Base-by-base conservation (phyloP, 805 yeast genomes). In the Yamadazyma endophytica region DNA sequence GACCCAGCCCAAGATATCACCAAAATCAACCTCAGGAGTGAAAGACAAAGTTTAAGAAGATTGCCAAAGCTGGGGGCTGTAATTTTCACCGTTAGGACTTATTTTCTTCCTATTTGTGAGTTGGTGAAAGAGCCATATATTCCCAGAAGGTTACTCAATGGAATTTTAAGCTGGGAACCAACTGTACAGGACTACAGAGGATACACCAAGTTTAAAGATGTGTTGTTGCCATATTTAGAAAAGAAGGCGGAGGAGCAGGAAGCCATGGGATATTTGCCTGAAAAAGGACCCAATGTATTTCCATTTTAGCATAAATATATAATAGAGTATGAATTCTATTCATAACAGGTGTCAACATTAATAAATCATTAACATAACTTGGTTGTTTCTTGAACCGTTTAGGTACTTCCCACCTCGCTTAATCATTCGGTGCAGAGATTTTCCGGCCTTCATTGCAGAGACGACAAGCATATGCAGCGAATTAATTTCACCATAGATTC, bases 131-230 rank as follows among this genome's bases (percentile, higher is more conserved):
- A 79, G 52, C 82, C 83, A 6, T 68, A 66, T 41, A 61, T 79
- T 17, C 84, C 86, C 4, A 58, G 76, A 38, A 62, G 86, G 42
- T 61, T 79, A 42, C 58, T 75, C 24, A 64, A 76, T 46, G 83
- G 81, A 11, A 69, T 79, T 24, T 51, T 60, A 31, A 70, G 78
- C 37, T 79, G 86, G 86, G 56, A 62, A 8, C 69, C 58, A 2
- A 82, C 75, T 43, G 85, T 79, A 26, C 66, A 64, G 39, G 76
- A 67, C 26, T 79, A 79, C 51, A 69, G 77, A 48, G 86, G 86
- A 4, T 73, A 58, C 45, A 56, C 59, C 12, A 74, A 65, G 40
- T 78, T 74, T 47, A 64, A 70, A 35, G 75, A 72, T 36, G 70
- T 66, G 7, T 51, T 75, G 17, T 44, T 77, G 30, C 82, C 82